A percentile compares a stretch with the other conserved stretches of the same genome.
Conservation (phyloP, 768 basidiomycete genomes). For the Pleurotus platypus region DNA sequence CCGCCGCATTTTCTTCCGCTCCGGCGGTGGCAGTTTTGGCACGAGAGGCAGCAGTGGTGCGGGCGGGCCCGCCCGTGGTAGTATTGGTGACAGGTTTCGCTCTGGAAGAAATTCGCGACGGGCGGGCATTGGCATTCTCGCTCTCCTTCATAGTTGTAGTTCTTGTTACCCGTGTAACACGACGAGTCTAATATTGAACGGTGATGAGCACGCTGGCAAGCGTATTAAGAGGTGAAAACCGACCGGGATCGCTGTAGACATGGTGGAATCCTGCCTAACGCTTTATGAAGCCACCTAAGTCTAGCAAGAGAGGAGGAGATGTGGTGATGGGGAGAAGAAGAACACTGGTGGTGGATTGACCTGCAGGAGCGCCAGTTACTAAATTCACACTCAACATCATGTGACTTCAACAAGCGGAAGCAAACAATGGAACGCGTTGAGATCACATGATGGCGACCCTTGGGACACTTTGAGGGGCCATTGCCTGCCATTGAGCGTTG, state of each 20-base stretch:
- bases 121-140: slow-evolving; percentile 70
- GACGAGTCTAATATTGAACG: slow-evolving; percentile 46
- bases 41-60: slow-evolving; percentile 34
- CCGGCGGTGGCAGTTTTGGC: slow-evolving; percentile 26
- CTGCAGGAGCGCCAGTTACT: background rate
- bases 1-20: slow-evolving; percentile 38
- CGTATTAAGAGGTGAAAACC: background rate
- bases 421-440: slow-evolving; percentile 1
- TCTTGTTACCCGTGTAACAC: slow-evolving; percentile 56
- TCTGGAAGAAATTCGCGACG: slow-evolving; percentile 56
- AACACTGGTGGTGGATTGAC: background rate
- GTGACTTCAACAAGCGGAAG: background rate
- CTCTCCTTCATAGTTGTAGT: slow-evolving; percentile 51
- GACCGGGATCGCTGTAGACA: slow-evolving; percentile 7
- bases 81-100: slow-evolving; percentile 48
- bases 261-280: slow-evolving; percentile 7
- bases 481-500: no score
- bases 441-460: slow-evolving; percentile 1
- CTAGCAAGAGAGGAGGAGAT: background rate
- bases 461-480: background rate
- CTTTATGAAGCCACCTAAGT: slow-evolving; percentile 5
- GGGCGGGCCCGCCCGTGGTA: slow-evolving; percentile 28
- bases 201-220: background rate
- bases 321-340: slow-evolving; percentile 1
- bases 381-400: slow-evolving; percentile 5